A percentile compares a stretch with the other conserved stretches of the same genome.
phyloP scores from a whole-genome alignment of 2,329 filamentous ascomycete genomes.

The Calonectria montana region DNA sequence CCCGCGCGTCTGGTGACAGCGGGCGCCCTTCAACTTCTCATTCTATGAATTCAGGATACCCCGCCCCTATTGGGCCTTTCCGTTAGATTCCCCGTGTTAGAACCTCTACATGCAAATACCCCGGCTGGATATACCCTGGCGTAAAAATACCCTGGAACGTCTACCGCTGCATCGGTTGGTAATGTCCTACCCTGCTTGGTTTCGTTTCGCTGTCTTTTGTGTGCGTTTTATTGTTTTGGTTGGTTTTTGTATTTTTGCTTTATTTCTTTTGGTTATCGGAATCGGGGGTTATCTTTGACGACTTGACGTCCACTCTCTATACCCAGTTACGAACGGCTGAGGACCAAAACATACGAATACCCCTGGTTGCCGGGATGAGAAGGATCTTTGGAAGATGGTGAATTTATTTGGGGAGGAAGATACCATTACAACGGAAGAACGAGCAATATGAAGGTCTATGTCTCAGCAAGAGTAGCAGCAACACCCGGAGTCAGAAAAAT shows the following conservation, averaged over 20 bases:
- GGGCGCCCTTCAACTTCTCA: conserved; percentile 94
- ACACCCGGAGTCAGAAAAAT: conserved; percentile 37
- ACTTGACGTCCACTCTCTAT: conserved; percentile 49
- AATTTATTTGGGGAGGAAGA: conserved; percentile 41
- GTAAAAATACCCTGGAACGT: conserved; percentile 66
- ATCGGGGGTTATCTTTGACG: conserved; percentile 48
- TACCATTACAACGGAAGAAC: conserved; percentile 39
- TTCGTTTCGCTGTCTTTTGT: conserved; percentile 42
- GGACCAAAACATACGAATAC: conserved; percentile 49
- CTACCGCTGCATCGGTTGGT: conserved; percentile 61
- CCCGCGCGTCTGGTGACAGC: conserved; percentile 89
- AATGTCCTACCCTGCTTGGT: conserved; percentile 49
- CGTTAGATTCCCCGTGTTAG: conserved; percentile 74
- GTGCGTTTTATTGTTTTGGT: conserved; percentile 29
- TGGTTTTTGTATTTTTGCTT: conserved; percentile 21
- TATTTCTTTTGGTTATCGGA: conserved; percentile 39
- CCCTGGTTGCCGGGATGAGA: conserved; percentile 43
- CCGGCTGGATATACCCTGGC: conserved; percentile 75
- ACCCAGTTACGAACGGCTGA: conserved; percentile 48
- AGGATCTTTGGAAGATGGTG: conserved; percentile 39
- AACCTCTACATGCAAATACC: conserved; percentile 66
- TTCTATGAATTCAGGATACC: conserved; percentile 96
- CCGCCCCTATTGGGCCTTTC: conserved; percentile 89
- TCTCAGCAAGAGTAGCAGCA: conserved; percentile 27
- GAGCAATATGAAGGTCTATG: conserved; percentile 34